Base-by-base conservation (phyloP, 441 rosid species). In the Viola pubescens region DNA sequence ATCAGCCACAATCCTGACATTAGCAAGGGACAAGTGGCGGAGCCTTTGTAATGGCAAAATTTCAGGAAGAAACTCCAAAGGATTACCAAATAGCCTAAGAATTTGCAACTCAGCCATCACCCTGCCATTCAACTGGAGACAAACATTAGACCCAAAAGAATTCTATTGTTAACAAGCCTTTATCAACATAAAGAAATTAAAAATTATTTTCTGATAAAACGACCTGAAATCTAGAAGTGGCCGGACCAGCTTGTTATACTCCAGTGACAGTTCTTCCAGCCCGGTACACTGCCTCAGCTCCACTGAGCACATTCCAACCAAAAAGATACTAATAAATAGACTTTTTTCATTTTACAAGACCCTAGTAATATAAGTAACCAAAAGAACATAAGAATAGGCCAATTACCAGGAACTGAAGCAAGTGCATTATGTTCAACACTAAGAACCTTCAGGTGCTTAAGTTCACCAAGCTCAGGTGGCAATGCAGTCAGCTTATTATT, bases 151-250 rank as follows among this genome's bases (percentile, higher is more conserved):
- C 67, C 63, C 67, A 56, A 13, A 60, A 63, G 44, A 64, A 56
- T 60, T 49, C 58, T 66, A 48, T 61, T 19, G 63, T 37, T 62
- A 50, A 14, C 52, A 38, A 52, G 43, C 65, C 54, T 60, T 59
- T 41, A 19, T 44, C 34, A 65, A 66, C 48, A 9, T 58, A 19
- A 66, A 37, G 34, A 57, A 56, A 37, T 51, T 8, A 60, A 61
- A 43, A 63, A 46, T 42, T 41, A 58, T 66, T 19, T 48, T 65
- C 57, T 66, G 40, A 65, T 14, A 63, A 64, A 76, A 60, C 70
- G 75, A 94, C 98, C 98, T 94, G 95, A 88, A 89, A 82, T 94
- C 98, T 66, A 94, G 97, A 77, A 94, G 95, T 65, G 97, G 98
- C 48, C 97, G 87, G 49, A 94, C 74, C 60, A 94, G 95, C 75